A percentile compares a stretch with the other conserved stretches of the same genome.
phyloP scores from a whole-genome alignment of 441 rosid genomes.

The Jatropha multifida region DNA sequence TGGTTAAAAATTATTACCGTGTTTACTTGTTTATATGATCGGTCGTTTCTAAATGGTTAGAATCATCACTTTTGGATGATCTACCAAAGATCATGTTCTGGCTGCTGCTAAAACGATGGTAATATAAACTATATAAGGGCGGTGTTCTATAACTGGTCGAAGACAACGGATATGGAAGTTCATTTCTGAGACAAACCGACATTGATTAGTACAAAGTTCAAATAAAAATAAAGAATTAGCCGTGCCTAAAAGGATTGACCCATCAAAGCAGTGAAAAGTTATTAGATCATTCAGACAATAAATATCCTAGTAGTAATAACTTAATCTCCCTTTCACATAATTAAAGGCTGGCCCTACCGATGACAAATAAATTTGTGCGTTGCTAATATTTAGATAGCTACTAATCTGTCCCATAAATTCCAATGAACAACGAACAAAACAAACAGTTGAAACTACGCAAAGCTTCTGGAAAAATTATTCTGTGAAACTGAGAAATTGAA shows the following conservation, averaged over 20 bases:
- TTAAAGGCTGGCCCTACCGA: neutral
- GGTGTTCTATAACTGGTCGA: neutral
- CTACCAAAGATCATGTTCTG: neutral
- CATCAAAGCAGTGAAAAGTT: no score
- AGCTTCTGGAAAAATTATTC: constrained; percentile 9
- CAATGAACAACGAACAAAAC: neutral
- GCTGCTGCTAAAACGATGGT: neutral
- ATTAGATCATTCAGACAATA: neutral
- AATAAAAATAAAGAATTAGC: neutral
- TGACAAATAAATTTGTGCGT: neutral
- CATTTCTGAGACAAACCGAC: neutral
- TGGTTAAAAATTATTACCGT: no score
- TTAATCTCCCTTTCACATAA: neutral
- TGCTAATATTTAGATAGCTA: neutral
- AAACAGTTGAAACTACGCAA: no score
- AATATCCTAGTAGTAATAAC: neutral
- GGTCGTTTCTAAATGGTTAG: no score
- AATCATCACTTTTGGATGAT: no score
- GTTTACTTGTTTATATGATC: no score
- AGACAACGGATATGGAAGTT: neutral
- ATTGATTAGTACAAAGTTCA: neutral
- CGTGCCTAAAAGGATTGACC: neutral
- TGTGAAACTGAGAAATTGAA: neutral
- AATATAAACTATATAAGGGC: neutral
- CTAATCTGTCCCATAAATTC: neutral